Conservation (phyloP, 495 filamentous ascomycete genomes). For the Melanomma pulvis-pyrius region DNA sequence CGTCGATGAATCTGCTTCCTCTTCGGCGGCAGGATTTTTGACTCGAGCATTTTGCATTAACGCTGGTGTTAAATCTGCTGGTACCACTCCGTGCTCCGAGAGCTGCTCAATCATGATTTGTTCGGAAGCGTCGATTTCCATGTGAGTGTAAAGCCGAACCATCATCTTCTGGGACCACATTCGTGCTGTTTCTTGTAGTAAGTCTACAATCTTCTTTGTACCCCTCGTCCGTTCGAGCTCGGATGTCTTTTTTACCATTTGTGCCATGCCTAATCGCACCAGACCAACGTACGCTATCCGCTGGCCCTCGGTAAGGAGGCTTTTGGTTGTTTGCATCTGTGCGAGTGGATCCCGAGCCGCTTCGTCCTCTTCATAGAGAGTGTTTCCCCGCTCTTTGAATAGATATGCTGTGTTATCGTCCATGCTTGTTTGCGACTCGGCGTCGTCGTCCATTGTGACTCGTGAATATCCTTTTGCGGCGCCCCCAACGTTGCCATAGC, state of each 20-base stretch:
- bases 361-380: slow-evolving; percentile 69
- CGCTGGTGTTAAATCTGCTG: slow-evolving; percentile 76
- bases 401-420: slow-evolving; percentile 97
- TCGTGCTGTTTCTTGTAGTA: slow-evolving; percentile 74
- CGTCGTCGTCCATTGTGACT: slow-evolving; percentile 92
- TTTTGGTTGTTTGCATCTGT: slow-evolving; percentile 95
- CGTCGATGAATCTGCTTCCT: slow-evolving; percentile 38
- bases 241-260: slow-evolving; percentile 71
- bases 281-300: slow-evolving; percentile 95
- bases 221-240: slow-evolving; percentile 55
- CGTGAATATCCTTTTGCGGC: slow-evolving; percentile 94
- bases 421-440: slow-evolving; percentile 88
- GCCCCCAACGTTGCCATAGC: slow-evolving; percentile 75
- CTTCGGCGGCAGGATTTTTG: slow-evolving; percentile 83
- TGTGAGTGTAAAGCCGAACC: slow-evolving; percentile 87
- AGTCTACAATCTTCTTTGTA: slow-evolving; percentile 67
- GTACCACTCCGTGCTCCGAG: slow-evolving; percentile 84
- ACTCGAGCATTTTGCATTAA: slow-evolving; percentile 94
- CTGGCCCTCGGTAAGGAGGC: slow-evolving; percentile 92
- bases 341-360: slow-evolving; percentile 73
- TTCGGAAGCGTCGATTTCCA: slow-evolving; percentile 89
- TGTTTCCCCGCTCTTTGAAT: slow-evolving; percentile 72
- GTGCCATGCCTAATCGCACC: slow-evolving; percentile 72
- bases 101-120: slow-evolving; percentile 99
- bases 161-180: slow-evolving; percentile 99